A percentile compares a stretch with the other conserved stretches of the same genome.
Conservation (phyloP, 129 eudicot species). For the Tagetes erecta region DNA sequence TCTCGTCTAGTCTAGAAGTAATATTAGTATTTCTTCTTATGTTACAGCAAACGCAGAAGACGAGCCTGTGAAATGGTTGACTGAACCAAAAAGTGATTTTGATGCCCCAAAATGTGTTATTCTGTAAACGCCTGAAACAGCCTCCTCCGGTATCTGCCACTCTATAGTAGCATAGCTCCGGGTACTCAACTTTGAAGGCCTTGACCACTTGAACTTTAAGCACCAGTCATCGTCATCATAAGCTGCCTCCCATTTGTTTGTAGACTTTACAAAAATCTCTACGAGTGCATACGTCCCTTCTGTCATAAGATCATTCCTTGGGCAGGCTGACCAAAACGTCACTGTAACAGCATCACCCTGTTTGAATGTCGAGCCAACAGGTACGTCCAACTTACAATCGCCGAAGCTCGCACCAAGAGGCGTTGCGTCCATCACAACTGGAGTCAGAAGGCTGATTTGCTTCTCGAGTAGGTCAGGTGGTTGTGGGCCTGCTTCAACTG, state of each 20-base stretch:
- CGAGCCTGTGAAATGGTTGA: conserved; percentile 45
- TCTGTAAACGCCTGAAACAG: conserved; percentile 51
- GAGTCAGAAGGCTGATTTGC: conserved; percentile 55
- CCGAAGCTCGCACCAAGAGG: conserved; percentile 51
- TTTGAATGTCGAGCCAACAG: conserved; percentile 40
- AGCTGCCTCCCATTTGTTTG: conserved; percentile 39
- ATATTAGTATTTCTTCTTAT: conserved; percentile 13
- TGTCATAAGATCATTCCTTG: conserved; percentile 3
- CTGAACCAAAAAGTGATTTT: conserved; percentile 47
- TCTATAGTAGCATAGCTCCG: conserved; percentile 53
- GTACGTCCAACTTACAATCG: conserved; percentile 40
- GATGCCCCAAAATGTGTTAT: conserved; percentile 60
- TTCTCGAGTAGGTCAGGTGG: conserved; percentile 55
- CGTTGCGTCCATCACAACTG: conserved; percentile 48
- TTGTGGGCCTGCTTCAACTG: conserved; percentile 44
- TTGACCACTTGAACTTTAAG: conserved; percentile 49
- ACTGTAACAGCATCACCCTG: conserved; percentile 43
- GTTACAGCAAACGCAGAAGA: conserved; percentile 54
- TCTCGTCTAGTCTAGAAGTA: too few relatives aligned
- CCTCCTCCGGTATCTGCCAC: conserved; percentile 49
- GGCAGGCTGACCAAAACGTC: conserved; percentile 59
- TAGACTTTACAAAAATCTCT: conserved; percentile 36
- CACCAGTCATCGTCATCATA: conserved; percentile 63
- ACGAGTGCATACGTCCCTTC: conserved; percentile 59
- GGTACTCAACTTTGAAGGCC: conserved; percentile 52